These are phyloP conservation scores for Beauveria sp. DNA, from an alignment of 2,329 filamentous ascomycete species.

Conservation along the genomic window DNA sequence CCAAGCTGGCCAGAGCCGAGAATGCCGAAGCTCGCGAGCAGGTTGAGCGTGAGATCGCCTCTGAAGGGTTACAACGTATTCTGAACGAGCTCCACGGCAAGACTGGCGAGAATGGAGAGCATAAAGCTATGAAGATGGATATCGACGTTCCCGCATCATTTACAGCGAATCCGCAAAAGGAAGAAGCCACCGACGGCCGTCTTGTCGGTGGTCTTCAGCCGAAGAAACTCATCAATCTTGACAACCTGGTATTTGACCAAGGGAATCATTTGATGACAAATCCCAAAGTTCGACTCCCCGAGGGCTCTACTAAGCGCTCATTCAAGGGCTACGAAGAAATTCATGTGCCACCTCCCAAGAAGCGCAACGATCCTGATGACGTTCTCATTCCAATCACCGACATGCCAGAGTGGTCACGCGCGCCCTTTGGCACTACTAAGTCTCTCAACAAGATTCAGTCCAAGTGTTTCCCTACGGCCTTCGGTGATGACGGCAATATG, in stretches of 20 bases:
- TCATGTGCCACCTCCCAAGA: conserved; percentile 89
- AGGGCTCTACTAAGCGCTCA: conserved; percentile 87
- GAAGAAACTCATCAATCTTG: conserved; percentile 80
- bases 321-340: conserved; percentile 99
- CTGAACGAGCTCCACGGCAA: conserved; percentile 82
- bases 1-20: conserved; percentile 74
- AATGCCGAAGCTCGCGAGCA: conserved; percentile 67
- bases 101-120: conserved; percentile 44
- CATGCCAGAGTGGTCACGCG: conserved; percentile 85
- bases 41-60: conserved; percentile 85
- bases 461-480: conserved; percentile 84
- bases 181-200: conserved; percentile 56
- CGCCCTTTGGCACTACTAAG: conserved; percentile 78
- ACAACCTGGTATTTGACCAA: conserved; percentile 94
- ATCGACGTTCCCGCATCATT: conserved; percentile 65
- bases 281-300: conserved; percentile 83
- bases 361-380: conserved; percentile 73
- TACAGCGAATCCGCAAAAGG: conserved; percentile 39
- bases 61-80: conserved; percentile 78
- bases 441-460: conserved; percentile 94
- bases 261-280: conserved; percentile 99
- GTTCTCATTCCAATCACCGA: conserved; percentile 75
- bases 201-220: conserved; percentile 80
- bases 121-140: conserved; percentile 83
- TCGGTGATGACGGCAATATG: conserved; percentile 93